Evolutionary conservation across 768 basidiomycete genomes (phyloP), one percentile per base, ranked within the genome.

Genomic region (Suillus subluteus): DNA sequence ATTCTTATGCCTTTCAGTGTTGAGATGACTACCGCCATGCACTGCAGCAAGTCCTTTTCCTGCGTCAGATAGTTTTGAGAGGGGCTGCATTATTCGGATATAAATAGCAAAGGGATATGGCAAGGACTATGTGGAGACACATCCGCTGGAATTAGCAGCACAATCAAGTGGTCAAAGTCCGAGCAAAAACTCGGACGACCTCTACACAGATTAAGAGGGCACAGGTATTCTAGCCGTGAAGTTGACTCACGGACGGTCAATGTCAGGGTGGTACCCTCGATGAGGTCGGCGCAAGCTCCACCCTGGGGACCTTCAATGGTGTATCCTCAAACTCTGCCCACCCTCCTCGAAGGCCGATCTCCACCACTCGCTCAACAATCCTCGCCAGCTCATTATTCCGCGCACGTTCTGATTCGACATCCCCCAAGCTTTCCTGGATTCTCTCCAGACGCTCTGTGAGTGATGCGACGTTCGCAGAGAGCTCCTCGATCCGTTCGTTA

Each of bases 251-350:
- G 18, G 18, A 41, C 11, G 6, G 40, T 26, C 58, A 0, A 43
- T 21, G 12, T 61, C 59, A 61, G 12, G 59, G 37, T n/a, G 2
- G 30, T 61, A 21, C 44, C 12, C 35, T 64, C 43, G 63, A 55
- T 1, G 44, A 18, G 2, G 67, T 52, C 8, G 78, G 72, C 8
- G 75, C 70, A 2, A 81, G 72, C 58, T 81, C 72, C 18, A 86
- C 74, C 41, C 77, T 81, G 6, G 87, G 83, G 0, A 85, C 59
- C 59, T 79, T 79, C 54, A 92, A 69, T 4, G 89, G 88, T 6
- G 86, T 87, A 37, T 81, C 84, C 48, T 89, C 81, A 67, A 91
- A 84, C 69, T 90, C 89, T 30, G 84, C 83, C 88, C 85, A 88
- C 0, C 88, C 88, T 4, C 86, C 84, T 46, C 85, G 80, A 58